Base-by-base conservation (phyloP, 768 basidiomycete genomes). In the Xerocomellus dryophilus region DNA sequence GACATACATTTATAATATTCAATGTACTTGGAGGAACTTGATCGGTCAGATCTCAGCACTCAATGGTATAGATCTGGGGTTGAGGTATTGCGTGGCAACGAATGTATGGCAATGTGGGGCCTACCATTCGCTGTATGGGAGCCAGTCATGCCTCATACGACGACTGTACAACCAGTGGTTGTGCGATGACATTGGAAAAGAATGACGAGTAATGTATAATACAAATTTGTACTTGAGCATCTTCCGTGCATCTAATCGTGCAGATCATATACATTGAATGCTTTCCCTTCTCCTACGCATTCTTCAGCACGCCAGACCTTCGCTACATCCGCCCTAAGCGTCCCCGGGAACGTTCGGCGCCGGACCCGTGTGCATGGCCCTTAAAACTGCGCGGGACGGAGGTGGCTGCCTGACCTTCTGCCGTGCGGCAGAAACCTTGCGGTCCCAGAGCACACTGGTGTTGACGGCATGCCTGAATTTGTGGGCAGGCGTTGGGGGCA, bases 401-500 rank as follows among this genome's bases (percentile, higher is more conserved):
- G 62, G 59, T 8, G 53, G 45, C 17, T 57, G 61, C 35, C 55
- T 47, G 4, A 25, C 44, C 12, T 23, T 50, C 27, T 51, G 63
- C 38, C 52, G 59, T 17, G 46, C 44, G 7, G 29, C 41, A 25
- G 64, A 43, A 5, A 50, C 51, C 41, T 62, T 65, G 41, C 66
- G 55, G 23, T 61, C 67, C 47, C 59, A 54, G 21, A 56, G 49
- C 4, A 46, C 20, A 20, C n/a, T 60, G 23, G 41, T 41, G 17
- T 43, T 40, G 50, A 57, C 59, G 9, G 44, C 32, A 17, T 62
- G 51, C 43, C 62, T 66, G 62, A 76, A 78, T 9, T 71, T 72
- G 44, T 73, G 58, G 34, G 66, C 64, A 29, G 76, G 70, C 1
- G 76, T 78, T 2, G 76, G 76, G 2, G 76, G 76, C 10, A 72